Base-by-base conservation (phyloP, 176 grass and related monocot genomes). In the Pontederia crassipes region DNA sequence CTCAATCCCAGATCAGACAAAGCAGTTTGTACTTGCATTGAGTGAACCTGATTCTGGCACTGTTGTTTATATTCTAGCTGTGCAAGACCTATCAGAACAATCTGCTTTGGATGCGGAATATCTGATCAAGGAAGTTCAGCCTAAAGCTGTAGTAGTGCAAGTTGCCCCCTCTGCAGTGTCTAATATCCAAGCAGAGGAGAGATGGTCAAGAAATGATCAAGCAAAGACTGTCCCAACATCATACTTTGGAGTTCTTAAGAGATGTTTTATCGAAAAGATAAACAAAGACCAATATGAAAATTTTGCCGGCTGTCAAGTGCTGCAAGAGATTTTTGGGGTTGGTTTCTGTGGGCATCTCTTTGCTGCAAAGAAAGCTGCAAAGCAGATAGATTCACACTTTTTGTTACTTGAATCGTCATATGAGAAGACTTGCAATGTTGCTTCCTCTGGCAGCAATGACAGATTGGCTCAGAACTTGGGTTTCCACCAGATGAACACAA, bases 261-360 rank as follows among this genome's bases (percentile, higher is more conserved):
- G 75, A 60, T 97, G 87, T 71, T 76, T 97, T 48, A 83, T 66
- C 0, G 87, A 97, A 80, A 87, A 91, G 72, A 77, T 77, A 61
- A 97, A 78, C 63, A 91, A 85, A 72, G 75, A 85, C 13, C 66
- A 85, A 52, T 97, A 85, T 75, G 87, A 88, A 17, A 85, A 87
- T 55, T 72, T 81, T 10, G 92, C 87, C 2, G 83, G 87, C 3
- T 88, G 78, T 67, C 87, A 91, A 48, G 81, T 97, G 64, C 45
- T 97, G 64, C 87, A 82, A 78, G 87, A 97, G 67, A 90, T 97
- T 45, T 97, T 97, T 54, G 92, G 87, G 54, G 77, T 91, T 15
- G 87, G 92, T 4, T 91, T 90, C 75, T 88, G 82, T 46, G 84
- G 92, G 63, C 92, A 90, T 73, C 76, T 97, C 10, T 79, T 91